phyloP scores from a whole-genome alignment of 305 asterid species.

The Salvia sclarea region DNA sequence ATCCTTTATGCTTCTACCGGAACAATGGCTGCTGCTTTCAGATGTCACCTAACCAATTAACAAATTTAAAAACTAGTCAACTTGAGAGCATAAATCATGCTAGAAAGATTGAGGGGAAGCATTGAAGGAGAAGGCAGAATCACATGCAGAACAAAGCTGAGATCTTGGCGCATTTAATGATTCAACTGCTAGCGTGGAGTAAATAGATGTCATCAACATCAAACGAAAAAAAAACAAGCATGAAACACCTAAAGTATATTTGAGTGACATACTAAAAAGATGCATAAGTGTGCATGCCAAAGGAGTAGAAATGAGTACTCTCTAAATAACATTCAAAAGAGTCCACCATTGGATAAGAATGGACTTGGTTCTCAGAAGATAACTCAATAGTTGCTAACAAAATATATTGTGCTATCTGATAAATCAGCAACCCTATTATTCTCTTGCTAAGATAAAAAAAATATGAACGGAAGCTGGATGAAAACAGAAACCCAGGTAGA shows the following conservation, averaged over 20 bases:
- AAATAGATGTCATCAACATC: constrained; percentile 10
- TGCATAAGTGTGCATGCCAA: background rate
- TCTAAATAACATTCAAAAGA: constrained; percentile 1
- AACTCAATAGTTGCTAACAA: background rate
- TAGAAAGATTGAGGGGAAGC: constrained; percentile 5
- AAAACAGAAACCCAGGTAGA: background rate
- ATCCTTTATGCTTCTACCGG: constrained; percentile 43
- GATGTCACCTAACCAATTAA: constrained; percentile 48
- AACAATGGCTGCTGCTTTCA: constrained; percentile 37
- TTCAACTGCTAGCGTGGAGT: constrained; percentile 1
- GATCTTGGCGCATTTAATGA: constrained; percentile 14
- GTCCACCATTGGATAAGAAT: background rate
- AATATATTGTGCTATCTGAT: background rate
- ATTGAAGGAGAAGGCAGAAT: constrained; percentile 23
- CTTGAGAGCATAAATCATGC: background rate
- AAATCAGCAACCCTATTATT: background rate
- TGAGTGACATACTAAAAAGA: background rate
- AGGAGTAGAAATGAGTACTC: constrained; percentile 12
- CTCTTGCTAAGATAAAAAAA: background rate
- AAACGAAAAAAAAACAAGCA: background rate
- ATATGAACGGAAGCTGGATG: background rate
- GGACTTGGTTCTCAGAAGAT: background rate
- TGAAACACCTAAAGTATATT: background rate
- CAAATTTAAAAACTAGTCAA: constrained; percentile 18
- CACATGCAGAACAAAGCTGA: constrained; percentile 1